These are phyloP conservation scores for Tetrahymena elliotti DNA, from an alignment of 73 alveolate genomes.

Conservation along the genomic window DNA sequence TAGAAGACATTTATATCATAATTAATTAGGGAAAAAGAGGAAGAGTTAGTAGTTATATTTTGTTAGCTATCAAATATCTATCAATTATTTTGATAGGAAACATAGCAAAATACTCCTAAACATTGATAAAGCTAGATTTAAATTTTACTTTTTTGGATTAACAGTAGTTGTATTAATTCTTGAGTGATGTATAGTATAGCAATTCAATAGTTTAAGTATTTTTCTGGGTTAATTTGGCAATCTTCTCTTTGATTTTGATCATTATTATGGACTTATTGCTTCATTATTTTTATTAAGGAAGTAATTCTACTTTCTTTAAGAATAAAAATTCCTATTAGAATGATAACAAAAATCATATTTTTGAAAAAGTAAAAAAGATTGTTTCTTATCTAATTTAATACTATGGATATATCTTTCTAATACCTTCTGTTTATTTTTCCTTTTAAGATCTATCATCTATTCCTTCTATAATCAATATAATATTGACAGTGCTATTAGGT, in stretches of 20 bases:
- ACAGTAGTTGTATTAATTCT: background rate
- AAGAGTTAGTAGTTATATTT: background rate
- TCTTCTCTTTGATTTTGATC: background rate
- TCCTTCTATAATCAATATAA: background rate
- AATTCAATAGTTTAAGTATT: background rate
- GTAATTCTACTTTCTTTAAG: background rate
- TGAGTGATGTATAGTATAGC: background rate
- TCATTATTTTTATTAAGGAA: background rate
- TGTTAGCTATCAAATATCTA: background rate
- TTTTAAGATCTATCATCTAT: background rate
- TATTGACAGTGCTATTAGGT: background rate
- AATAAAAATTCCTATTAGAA: background rate
- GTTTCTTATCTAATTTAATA: background rate
- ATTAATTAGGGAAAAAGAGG: background rate
- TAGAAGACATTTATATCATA: background rate
- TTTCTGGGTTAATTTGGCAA: background rate
- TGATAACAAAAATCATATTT: background rate
- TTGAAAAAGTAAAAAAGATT: background rate
- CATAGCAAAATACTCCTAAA: background rate
- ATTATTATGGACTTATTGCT: background rate
- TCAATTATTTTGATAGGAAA: background rate
- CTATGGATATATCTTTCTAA: background rate
- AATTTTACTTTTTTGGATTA: background rate
- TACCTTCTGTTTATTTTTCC: background rate
- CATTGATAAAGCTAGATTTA: background rate